Evolutionary conservation across 129 eudicot species (phyloP).

Genomic region (Sambucus nigra): DNA sequence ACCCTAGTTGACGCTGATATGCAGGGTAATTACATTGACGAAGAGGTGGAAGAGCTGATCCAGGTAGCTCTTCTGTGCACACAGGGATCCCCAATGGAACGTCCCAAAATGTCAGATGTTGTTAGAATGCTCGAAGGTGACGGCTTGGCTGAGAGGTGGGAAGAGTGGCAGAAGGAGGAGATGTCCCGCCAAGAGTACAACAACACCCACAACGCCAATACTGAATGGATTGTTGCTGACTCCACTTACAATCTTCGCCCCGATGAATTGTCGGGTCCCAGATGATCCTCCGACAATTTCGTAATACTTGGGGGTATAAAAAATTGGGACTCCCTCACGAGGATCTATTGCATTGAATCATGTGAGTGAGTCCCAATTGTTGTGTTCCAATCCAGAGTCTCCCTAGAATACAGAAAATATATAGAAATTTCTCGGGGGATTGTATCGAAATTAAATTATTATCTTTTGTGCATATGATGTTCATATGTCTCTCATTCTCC

Average conservation of each 20-base stretch:
- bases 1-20: constrained; percentile 63
- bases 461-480: constrained; percentile 21
- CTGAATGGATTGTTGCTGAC: constrained; percentile 69
- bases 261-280: constrained; percentile 77
- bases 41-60: constrained; percentile 74
- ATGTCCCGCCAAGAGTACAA: constrained; percentile 62
- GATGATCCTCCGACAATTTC: constrained; percentile 34
- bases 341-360: too few relatives aligned
- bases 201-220: constrained; percentile 33
- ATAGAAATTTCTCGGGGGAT: not conserved
- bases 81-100: constrained; percentile 59
- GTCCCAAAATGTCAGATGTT: constrained; percentile 94
- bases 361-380: too few relatives aligned
- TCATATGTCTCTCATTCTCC: not conserved
- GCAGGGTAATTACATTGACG: constrained; percentile 49
- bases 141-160: constrained; percentile 90
- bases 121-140: constrained; percentile 96
- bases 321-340: too few relatives aligned
- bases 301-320: too few relatives aligned
- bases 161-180: constrained; percentile 92
- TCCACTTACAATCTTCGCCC: constrained; percentile 71
- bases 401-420: too few relatives aligned
- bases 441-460: constrained; percentile 9
- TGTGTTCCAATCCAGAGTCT: too few relatives aligned
- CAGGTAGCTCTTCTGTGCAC: constrained; percentile 91